These are phyloP conservation scores for Ceratobasidium theobromae DNA, from an alignment of 1,284 basidiomycete species.

Conservation along the genomic window DNA sequence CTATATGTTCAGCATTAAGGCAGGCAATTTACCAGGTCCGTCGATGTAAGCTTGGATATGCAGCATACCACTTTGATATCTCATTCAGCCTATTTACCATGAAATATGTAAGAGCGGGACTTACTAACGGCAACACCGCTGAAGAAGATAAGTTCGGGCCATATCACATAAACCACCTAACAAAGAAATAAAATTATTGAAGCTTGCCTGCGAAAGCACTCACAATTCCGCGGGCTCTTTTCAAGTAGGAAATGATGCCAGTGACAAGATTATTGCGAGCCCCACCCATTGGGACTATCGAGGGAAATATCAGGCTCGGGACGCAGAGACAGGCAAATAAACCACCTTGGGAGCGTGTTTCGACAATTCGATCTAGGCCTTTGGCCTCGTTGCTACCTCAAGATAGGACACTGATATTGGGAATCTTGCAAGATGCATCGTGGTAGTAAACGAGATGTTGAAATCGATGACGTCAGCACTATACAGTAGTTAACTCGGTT, in stretches of 20 bases:
- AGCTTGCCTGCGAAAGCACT: not conserved
- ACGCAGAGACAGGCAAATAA: too few relatives aligned
- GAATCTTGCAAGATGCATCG: too few relatives aligned
- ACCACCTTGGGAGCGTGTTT: too few relatives aligned
- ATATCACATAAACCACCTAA: not conserved
- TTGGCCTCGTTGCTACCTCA: too few relatives aligned
- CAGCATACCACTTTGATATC: not conserved
- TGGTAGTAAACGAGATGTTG: too few relatives aligned
- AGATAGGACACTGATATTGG: too few relatives aligned
- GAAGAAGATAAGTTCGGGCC: constrained; percentile 11
- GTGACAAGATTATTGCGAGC: too few relatives aligned
- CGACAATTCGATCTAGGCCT: too few relatives aligned
- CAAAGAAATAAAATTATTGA: not conserved
- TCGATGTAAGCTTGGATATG: not conserved
- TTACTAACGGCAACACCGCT: not conserved
- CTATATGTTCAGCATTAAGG: not conserved
- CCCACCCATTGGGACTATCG: not conserved
- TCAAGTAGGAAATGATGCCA: too few relatives aligned
- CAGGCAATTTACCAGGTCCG: not conserved
- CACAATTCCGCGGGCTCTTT: constrained; percentile 11
- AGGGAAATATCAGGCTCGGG: too few relatives aligned
- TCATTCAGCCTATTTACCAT: not conserved
- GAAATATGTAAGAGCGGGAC: not conserved
- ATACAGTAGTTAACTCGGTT: too few relatives aligned
- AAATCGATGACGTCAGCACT: too few relatives aligned